These are phyloP conservation scores for Paxillus ammoniavirescens DNA, from an alignment of 768 basidiomycete species.

Conservation along the genomic window DNA sequence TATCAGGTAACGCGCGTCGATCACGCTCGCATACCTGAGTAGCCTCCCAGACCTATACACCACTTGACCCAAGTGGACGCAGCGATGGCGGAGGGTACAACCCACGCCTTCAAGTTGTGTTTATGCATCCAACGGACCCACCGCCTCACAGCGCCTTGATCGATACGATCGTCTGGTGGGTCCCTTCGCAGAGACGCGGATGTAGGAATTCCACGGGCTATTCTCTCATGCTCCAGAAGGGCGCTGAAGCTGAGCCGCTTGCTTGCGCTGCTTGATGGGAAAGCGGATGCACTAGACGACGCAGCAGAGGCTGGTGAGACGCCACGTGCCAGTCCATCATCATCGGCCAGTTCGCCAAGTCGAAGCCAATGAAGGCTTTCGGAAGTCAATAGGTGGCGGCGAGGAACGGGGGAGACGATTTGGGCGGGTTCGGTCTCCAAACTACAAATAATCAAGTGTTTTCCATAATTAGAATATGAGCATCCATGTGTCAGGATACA, in stretches of 20 bases:
- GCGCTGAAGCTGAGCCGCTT: slow-evolving; percentile 42
- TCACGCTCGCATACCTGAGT: slow-evolving; percentile 64
- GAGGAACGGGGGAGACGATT: slow-evolving; percentile 67
- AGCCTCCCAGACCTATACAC: slow-evolving; percentile 70
- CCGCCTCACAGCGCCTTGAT: slow-evolving; percentile 49
- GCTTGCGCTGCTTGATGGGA: slow-evolving; percentile 17
- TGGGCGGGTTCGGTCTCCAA: slow-evolving; percentile 34
- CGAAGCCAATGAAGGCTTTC: slow-evolving; percentile 64
- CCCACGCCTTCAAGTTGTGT: slow-evolving; percentile 55
- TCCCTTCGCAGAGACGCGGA: slow-evolving; percentile 12
- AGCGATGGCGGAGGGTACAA: slow-evolving; percentile 55
- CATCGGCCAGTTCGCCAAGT: slow-evolving; percentile 41
- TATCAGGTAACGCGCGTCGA: not conserved
- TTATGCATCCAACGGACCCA: slow-evolving; percentile 85
- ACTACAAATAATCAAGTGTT: slow-evolving; percentile 5
- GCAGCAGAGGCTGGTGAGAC: slow-evolving; percentile 42
- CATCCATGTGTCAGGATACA: not conserved
- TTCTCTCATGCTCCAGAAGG: slow-evolving; percentile 36
- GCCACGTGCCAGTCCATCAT: slow-evolving; percentile 38
- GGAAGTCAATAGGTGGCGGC: slow-evolving; percentile 55
- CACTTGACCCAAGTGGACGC: slow-evolving; percentile 61
- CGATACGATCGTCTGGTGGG: slow-evolving; percentile 17
- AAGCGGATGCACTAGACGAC: slow-evolving; percentile 28
- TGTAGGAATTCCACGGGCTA: slow-evolving; percentile 1
- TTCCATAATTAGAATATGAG: too few relatives aligned